phyloP scores from a whole-genome alignment of 306 rosid genomes.

The Rubus idaeus region DNA sequence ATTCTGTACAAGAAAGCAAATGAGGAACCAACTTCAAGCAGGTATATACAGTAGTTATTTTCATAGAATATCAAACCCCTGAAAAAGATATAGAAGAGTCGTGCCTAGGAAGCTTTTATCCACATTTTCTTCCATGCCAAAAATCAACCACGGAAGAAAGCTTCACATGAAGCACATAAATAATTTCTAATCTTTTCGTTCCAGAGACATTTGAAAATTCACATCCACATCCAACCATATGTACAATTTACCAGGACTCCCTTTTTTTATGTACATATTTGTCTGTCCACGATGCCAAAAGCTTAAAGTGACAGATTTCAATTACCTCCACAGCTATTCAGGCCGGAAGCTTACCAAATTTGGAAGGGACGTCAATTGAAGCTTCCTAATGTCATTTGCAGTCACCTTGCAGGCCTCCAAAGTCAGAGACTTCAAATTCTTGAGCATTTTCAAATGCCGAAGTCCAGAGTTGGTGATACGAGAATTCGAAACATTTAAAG shows the following conservation, averaged over 20 bases:
- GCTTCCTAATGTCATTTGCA: slow-evolving; percentile 68
- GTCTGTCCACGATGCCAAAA: slow-evolving; percentile 14
- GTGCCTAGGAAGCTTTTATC: slow-evolving; percentile 37
- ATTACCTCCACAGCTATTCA: slow-evolving; percentile 38
- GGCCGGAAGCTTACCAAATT: slow-evolving; percentile 89
- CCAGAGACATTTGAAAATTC: not conserved
- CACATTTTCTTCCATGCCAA: slow-evolving; percentile 24
- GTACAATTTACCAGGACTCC: slow-evolving; percentile 5
- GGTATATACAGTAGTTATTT: slow-evolving; percentile 2
- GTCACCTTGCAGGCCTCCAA: slow-evolving; percentile 86
- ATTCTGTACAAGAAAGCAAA: not conserved
- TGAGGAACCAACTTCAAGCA: not conserved
- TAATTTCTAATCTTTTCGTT: slow-evolving; percentile 4
- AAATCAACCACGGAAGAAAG: slow-evolving; percentile 18
- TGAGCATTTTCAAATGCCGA: slow-evolving; percentile 69
- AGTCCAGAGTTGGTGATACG: slow-evolving; percentile 70
- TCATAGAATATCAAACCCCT: not conserved
- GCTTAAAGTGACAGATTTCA: not conserved
- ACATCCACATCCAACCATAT: slow-evolving; percentile 17
- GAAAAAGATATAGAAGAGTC: not conserved
- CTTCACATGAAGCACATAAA: slow-evolving; percentile 31
- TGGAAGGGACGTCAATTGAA: slow-evolving; percentile 67
- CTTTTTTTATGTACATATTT: slow-evolving; percentile 20
- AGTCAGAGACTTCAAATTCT: slow-evolving; percentile 78
- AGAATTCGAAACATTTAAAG: slow-evolving; percentile 73